Evolutionary conservation across 345 rosid genomes (phyloP), one percentile per base, ranked within the genome.

Genomic region (Salix caprea): DNA sequence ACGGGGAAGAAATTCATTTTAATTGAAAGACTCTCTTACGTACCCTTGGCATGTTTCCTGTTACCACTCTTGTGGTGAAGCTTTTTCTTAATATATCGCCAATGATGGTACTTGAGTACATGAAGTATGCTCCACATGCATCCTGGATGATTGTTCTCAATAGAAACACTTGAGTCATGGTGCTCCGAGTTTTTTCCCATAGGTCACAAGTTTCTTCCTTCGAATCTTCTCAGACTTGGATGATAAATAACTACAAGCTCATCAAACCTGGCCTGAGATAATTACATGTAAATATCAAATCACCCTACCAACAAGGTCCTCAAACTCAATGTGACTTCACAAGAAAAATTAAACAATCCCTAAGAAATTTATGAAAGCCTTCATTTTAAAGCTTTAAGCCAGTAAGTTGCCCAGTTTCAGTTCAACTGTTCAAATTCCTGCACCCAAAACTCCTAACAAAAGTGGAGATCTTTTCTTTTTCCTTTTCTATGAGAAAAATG

Each of bases 71-170:
- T 80, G 36, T 85, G 79, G 3, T 90, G 91, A 84, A 91, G 84
- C 21, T 91, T 84, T 79, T 86, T 92, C 91, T 87, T 92, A 78
- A 90, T 82, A 78, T 83, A 76, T 77, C 81, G 88, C 92, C 97
- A 90, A 30, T 83, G 89, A 11, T 87, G 89, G 71, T 90, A 85
- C 65, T 87, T 88, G 39, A 92, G 89, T 24, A 85, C 81, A 67
- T 90, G 91, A 76, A 92, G 82, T 2, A 92, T 65, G 40, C 97
- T 86, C 97, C 93, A 90, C 84, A 87, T 82, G 81, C 91, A 88
- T 77, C 95, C 87, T 24, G 90, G 89, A 73, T 73, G 79, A 54
- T 80, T 75, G 36, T 79, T 74, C 15, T 74, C 83, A 50, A 80
- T 50, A 26, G 86, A 80, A 48, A 82, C 58, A 69, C 73, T 75